Conservation (phyloP, 164 flowering plant genomes). For the Annona cherimola region DNA sequence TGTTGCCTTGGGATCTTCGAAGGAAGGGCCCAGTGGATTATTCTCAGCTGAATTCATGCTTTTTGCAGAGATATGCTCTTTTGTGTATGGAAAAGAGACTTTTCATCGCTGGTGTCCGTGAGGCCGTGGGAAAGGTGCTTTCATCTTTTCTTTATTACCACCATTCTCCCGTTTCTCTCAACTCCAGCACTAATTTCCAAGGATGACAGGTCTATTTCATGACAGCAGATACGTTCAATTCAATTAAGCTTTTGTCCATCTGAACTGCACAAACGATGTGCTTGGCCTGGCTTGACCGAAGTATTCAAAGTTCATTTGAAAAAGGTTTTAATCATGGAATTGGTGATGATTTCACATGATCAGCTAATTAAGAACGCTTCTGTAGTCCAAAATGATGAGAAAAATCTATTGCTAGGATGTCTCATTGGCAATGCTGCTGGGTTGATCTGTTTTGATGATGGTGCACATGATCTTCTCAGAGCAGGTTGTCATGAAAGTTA, state of each 20-base stretch:
- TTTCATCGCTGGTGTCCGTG: background rate
- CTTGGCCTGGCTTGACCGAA: background rate
- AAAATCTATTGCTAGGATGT: background rate
- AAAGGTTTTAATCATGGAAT: background rate
- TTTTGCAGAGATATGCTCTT: constrained; percentile 1
- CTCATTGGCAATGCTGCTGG: background rate
- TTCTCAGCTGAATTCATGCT: background rate
- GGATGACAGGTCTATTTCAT: background rate
- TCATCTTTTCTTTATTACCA: background rate
- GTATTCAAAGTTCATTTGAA: background rate
- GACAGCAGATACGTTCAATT: background rate
- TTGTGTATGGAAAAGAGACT: constrained; percentile 1
- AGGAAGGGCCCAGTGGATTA: background rate
- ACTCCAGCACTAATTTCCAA: background rate
- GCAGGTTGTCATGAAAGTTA: background rate
- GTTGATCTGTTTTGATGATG: background rate
- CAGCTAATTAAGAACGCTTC: background rate
- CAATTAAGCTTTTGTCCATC: background rate
- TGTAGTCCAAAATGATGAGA: background rate
- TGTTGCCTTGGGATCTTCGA: background rate
- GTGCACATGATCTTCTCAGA: background rate
- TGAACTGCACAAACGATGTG: background rate
- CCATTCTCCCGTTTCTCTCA: background rate
- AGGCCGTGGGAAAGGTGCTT: constrained; percentile 2
- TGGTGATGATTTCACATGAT: background rate